Evolutionary conservation across 805 yeast species (phyloP), one percentile per base, ranked within the genome.

Genomic region (Yarrowia sp.): DNA sequence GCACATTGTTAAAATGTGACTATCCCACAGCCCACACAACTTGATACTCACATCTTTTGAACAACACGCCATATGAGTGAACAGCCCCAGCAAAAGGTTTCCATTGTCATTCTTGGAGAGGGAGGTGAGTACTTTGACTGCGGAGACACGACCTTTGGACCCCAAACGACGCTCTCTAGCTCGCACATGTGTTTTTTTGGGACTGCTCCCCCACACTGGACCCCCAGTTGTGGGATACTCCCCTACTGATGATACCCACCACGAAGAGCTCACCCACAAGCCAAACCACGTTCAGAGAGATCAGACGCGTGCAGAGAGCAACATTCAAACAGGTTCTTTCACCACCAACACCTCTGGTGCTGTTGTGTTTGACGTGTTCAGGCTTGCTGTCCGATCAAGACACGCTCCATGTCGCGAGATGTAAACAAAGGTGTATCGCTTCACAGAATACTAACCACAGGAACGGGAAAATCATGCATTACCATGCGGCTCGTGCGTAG

Each of bases 401-500:
- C 56, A 50, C 56, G 41, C 32, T 26, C 11, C 56, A 15, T 9
- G 32, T 35, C 56, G 41, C 56, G 32, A 26, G 56, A 50, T 15
- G 41, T 16, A 35, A 11, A 50, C n/a, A 50, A 16, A 36, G 12
- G 9, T 32, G 16, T 26, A 2, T n/a, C 8, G 14, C 12, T 16
- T 19, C 15, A 14, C 36, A 16, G 5, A 36, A 19, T 26, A 55
- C 65, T 59, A 59, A 59, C 65, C 22, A 38, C 42, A 59, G 65
- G 65, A 59, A 69, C 74, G 32, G 77, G 77, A 12, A 73, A 75
- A 69, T 71, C 74, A 55, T 77, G 79, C 69, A 74, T 77, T 43
- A 77, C 79, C 14, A 76, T 77, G 78, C 63, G 77, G 32, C 71
- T 77, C 36, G 74, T 77, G 32, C 71, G 79, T 36, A 71, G 75